A percentile compares a stretch with the other conserved stretches of the same genome.
Conservation (phyloP, 441 rosid species). For the Flueggea neowawraea region DNA sequence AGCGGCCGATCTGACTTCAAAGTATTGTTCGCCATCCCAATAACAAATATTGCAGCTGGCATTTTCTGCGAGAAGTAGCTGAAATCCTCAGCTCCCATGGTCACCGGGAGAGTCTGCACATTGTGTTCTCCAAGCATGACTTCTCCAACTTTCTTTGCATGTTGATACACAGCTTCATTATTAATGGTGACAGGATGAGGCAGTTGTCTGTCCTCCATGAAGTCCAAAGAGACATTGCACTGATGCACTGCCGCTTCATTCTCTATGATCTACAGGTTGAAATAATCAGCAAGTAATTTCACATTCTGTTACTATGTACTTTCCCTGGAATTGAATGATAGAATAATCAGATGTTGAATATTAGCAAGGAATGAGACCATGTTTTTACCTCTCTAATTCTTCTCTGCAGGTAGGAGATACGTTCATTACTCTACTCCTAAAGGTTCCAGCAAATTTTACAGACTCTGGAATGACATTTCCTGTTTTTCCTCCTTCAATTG, state of each 20-base stretch:
- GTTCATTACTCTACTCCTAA: conserved; percentile 45
- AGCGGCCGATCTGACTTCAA: conserved; percentile 31
- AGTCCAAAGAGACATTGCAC: conserved; percentile 35
- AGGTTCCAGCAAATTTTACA: conserved; percentile 55
- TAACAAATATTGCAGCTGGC: conserved; percentile 35
- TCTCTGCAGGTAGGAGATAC: conserved; percentile 38
- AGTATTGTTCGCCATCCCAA: conserved; percentile 41
- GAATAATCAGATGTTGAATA: background rate
- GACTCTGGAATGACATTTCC: conserved; percentile 48
- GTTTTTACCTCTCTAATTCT: conserved; percentile 52
- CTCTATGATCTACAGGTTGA: conserved; percentile 35
- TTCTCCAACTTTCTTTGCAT: conserved; percentile 42
- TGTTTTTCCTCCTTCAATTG: conserved; percentile 55
- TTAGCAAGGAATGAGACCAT: background rate
- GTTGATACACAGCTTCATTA: conserved; percentile 31
- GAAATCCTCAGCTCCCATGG: conserved; percentile 58
- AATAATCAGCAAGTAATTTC: background rate
- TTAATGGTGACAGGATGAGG: conserved; percentile 41
- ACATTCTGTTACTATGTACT: background rate
- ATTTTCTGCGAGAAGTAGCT: conserved; percentile 42
- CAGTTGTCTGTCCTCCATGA: conserved; percentile 29
- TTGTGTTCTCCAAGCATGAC: conserved; percentile 34
- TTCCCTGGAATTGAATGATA: background rate
- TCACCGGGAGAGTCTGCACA: conserved; percentile 33
- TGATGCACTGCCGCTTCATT: conserved; percentile 39